A percentile compares a stretch with the other conserved stretches of the same genome.
Conservation (phyloP, 106 monocot genomes). For the Dendrobium officinale region DNA sequence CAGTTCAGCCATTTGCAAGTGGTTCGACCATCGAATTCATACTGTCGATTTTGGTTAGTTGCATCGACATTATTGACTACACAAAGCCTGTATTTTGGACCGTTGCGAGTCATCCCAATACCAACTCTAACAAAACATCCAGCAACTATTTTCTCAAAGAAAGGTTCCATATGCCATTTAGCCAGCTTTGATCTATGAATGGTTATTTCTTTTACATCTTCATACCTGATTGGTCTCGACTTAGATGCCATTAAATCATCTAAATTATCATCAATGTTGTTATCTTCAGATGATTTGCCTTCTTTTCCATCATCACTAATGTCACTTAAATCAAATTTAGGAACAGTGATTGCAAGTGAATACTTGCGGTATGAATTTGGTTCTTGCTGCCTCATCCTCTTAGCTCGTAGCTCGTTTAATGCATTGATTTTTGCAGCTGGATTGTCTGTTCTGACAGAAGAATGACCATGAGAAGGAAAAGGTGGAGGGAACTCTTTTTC, state of each 20-base stretch:
- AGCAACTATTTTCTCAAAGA: conserved; percentile 62
- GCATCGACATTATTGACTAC: conserved; percentile 67
- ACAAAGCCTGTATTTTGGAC: conserved; percentile 56
- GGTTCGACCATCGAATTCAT: conserved; percentile 48
- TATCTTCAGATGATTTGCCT: not conserved
- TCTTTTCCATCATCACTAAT: conserved; percentile 18
- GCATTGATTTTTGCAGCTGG: too few relatives aligned
- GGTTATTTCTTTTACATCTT: conserved; percentile 59
- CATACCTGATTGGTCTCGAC: conserved; percentile 12
- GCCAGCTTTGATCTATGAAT: conserved; percentile 60
- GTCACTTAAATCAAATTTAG: too few relatives aligned
- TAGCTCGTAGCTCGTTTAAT: too few relatives aligned
- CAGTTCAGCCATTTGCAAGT: conserved; percentile 66
- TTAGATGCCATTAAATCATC: conserved; percentile 32
- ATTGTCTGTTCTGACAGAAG: too few relatives aligned
- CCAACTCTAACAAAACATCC: conserved; percentile 72
- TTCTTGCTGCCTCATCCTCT: too few relatives aligned
- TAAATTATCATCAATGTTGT: conserved; percentile 29
- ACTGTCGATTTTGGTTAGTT: conserved; percentile 37
- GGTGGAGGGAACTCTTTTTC: too few relatives aligned
- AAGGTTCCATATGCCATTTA: conserved; percentile 81
- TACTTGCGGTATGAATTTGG: too few relatives aligned
- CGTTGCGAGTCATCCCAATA: conserved; percentile 39
- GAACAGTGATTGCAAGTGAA: too few relatives aligned
- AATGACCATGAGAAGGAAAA: too few relatives aligned